Percentiles rank a stretch among this genome's conserved stretches.
These are phyloP conservation scores for Toxicodendron radicans DNA, from an alignment of 345 rosid species.

Conservation along the genomic window DNA sequence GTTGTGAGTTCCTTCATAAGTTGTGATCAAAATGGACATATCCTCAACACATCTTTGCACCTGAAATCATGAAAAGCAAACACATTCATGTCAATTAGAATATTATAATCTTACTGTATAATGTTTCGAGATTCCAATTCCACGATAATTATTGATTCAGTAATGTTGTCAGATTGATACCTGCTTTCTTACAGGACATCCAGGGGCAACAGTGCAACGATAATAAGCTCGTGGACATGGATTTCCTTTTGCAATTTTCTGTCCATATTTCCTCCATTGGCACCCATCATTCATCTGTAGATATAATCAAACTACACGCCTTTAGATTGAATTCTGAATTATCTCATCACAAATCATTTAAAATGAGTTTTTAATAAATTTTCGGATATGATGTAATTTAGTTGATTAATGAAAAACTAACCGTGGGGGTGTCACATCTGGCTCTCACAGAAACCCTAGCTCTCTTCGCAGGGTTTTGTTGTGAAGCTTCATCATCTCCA, in stretches of 20 bases:
- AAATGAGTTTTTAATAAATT: background rate
- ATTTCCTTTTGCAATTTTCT: slow-evolving; percentile 82
- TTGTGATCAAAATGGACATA: slow-evolving; percentile 71
- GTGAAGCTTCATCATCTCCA: slow-evolving; percentile 51
- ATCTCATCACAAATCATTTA: background rate
- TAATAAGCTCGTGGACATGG: slow-evolving; percentile 94
- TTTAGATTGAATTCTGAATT: background rate
- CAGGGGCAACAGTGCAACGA: slow-evolving; percentile 78
- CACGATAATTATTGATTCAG: no score
- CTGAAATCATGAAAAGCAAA: slow-evolving; percentile 27
- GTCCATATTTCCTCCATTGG: slow-evolving; percentile 98
- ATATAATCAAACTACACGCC: background rate
- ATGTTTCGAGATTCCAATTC: no score
- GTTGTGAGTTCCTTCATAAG: slow-evolving; percentile 79
- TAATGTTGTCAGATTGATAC: slow-evolving; percentile 21
- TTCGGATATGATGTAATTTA: no score
- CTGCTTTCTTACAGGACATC: slow-evolving; percentile 92
- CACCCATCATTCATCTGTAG: slow-evolving; percentile 90
- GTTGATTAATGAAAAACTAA: slow-evolving; percentile 16
- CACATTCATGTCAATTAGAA: background rate
- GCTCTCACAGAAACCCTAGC: slow-evolving; percentile 93
- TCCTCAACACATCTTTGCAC: slow-evolving; percentile 80
- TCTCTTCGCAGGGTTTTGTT: slow-evolving; percentile 59
- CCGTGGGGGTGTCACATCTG: slow-evolving; percentile 84
- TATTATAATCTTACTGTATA: no score